phyloP scores from a whole-genome alignment of 495 filamentous ascomycete species.

The Hyaloscypha hepaticicola region DNA sequence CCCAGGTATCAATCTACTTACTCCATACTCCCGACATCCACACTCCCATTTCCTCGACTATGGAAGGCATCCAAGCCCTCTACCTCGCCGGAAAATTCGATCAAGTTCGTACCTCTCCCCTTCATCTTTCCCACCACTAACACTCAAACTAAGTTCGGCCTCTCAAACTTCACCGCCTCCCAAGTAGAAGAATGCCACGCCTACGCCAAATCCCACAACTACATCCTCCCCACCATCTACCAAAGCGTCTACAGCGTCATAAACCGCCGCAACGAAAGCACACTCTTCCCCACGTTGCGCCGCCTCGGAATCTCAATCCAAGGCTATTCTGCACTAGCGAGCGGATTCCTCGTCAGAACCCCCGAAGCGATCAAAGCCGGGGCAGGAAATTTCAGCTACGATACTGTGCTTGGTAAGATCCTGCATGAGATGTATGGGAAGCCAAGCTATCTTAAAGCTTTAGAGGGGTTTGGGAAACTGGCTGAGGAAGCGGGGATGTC shows the following conservation, averaged over 20 bases:
- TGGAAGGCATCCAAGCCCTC: slow-evolving; percentile 42
- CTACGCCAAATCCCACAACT: slow-evolving; percentile 43
- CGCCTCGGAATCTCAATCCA: slow-evolving; percentile 46
- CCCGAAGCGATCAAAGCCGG: slow-evolving; percentile 26
- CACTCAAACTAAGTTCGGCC: slow-evolving; percentile 38
- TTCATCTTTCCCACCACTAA: slow-evolving; percentile 8
- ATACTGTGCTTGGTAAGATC: slow-evolving; percentile 36
- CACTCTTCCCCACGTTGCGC: slow-evolving; percentile 46
- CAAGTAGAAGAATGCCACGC: slow-evolving; percentile 45
- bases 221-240: slow-evolving; percentile 46
- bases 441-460: slow-evolving; percentile 38
- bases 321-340: slow-evolving; percentile 36
- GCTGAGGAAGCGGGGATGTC: slow-evolving; percentile 40
- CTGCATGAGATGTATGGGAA: slow-evolving; percentile 46
- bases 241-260: slow-evolving; percentile 51
- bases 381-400: slow-evolving; percentile 40
- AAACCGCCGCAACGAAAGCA: slow-evolving; percentile 40
- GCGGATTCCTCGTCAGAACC: slow-evolving; percentile 44
- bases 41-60: slow-evolving; percentile 43
- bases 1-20: slow-evolving; percentile 38
- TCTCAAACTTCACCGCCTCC: slow-evolving; percentile 45
- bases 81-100: slow-evolving; percentile 42
- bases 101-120: slow-evolving; percentile 15
- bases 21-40: slow-evolving; percentile 46
- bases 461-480: slow-evolving; percentile 47